Conservation (phyloP, 2,329 filamentous ascomycete genomes). For the Pseudogymnoascus sp. region DNA sequence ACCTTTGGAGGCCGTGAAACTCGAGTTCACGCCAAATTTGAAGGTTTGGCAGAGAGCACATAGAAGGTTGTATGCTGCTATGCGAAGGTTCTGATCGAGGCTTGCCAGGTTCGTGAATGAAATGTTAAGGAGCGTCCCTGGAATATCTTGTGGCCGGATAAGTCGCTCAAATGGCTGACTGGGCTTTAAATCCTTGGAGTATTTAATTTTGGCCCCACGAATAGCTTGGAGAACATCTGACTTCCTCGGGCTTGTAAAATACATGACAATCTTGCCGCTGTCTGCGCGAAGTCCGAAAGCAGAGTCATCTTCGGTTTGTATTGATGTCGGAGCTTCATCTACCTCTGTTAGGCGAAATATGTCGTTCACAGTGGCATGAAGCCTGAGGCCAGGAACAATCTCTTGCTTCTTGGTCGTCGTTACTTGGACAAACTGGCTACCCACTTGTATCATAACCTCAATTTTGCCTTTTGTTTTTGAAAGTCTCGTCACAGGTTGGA, state of each 20-base stretch:
- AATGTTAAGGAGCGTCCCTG: conserved; percentile 60
- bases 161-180: conserved; percentile 57
- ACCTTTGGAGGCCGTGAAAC: conserved; percentile 56
- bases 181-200: conserved; percentile 53
- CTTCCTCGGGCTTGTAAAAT: conserved; percentile 60
- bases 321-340: conserved; percentile 57
- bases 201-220: conserved; percentile 53
- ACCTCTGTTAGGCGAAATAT: conserved; percentile 61
- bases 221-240: conserved; percentile 56
- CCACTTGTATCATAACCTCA: conserved; percentile 60
- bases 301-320: conserved; percentile 57
- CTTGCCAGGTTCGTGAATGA: conserved; percentile 60
- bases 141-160: conserved; percentile 62
- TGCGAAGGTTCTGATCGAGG: conserved; percentile 48
- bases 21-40: conserved; percentile 54
- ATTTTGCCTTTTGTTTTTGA: conserved; percentile 65
- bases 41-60: conserved; percentile 60
- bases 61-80: conserved; percentile 60
- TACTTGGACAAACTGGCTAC: conserved; percentile 61
- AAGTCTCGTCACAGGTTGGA: conserved; percentile 55
- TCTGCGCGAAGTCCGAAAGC: conserved; percentile 61
- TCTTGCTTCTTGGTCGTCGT: conserved; percentile 63
- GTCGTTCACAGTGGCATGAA: conserved; percentile 60
- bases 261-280: conserved; percentile 64
- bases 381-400: conserved; percentile 51